Evolutionary conservation across 345 rosid genomes (phyloP).

Genomic region (Syzygium aqueum): DNA sequence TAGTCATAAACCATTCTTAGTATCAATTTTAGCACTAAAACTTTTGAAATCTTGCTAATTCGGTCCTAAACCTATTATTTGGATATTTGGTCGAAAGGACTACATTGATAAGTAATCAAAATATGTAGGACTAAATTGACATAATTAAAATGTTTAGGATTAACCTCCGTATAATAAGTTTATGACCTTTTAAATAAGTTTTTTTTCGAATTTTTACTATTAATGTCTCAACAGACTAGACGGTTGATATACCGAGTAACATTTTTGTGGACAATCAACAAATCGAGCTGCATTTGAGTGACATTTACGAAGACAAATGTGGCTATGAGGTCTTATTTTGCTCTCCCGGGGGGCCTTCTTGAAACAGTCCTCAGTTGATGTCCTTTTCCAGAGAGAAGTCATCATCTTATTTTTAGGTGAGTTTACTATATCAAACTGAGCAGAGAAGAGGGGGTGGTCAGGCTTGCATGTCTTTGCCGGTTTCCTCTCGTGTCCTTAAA

Average conservation of each 20-base stretch:
- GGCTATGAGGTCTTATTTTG: neutral
- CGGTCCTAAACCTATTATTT: too few species aligned
- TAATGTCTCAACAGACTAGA: too few species aligned
- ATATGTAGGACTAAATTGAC: too few species aligned
- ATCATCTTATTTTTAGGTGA: neutral
- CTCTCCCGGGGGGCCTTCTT: neutral
- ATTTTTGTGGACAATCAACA: neutral
- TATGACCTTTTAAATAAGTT: too few species aligned
- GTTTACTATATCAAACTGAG: neutral
- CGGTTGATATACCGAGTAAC: too few species aligned
- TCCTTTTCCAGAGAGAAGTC: neutral
- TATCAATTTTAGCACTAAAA: too few species aligned
- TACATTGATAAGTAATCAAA: too few species aligned
- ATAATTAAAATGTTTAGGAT: too few species aligned
- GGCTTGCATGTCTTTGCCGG: constrained; percentile 7
- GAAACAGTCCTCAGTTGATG: neutral
- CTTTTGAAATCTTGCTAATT: too few species aligned
- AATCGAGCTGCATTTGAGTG: neutral
- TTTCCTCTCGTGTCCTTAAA: constrained; percentile 3
- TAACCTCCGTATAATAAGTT: too few species aligned
- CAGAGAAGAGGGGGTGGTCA: neutral
- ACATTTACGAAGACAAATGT: neutral
- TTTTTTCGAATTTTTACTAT: neutral
- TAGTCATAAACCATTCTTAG: too few species aligned
- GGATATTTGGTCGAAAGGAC: too few species aligned